Evolutionary conservation across 345 rosid genomes (phyloP).

Genomic region (Eucalyptus viminalis): DNA sequence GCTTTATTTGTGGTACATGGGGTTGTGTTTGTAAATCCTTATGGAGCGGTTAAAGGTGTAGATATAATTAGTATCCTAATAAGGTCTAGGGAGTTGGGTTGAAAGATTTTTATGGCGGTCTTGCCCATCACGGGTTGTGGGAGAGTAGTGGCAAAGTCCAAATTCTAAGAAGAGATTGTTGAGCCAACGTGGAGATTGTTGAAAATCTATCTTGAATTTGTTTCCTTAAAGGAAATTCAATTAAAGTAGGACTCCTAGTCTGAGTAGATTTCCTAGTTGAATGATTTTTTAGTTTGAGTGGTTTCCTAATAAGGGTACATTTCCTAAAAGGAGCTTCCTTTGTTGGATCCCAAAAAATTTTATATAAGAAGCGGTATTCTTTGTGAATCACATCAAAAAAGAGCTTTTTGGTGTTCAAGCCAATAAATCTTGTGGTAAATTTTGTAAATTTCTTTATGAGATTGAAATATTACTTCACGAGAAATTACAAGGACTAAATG

Average conservation of each 20-base stretch:
- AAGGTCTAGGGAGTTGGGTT: neutral
- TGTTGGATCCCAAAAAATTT: no score
- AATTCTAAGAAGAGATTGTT: no score
- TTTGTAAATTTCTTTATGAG: no score
- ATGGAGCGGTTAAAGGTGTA: neutral
- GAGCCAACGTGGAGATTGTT: neutral
- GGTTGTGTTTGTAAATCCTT: neutral
- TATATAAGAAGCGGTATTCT: no score
- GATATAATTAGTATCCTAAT: neutral
- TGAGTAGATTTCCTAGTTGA: neutral
- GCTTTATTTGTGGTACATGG: neutral
- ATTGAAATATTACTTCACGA: no score
- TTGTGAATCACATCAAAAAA: no score
- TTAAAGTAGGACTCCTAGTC: neutral
- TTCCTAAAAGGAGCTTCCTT: no score
- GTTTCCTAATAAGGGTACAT: no score
- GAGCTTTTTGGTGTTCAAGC: no score
- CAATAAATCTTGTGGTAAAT: no score
- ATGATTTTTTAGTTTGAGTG: no score
- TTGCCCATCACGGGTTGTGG: neutral
- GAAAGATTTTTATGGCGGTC: neutral
- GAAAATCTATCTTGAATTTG: neutral
- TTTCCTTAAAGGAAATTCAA: neutral
- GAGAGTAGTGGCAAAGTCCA: neutral
- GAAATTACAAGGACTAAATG: no score